Evolutionary conservation across 2,329 filamentous ascomycete species (phyloP), one percentile per base, ranked within the genome.

Genomic region (Penicillium psychrosexuale): DNA sequence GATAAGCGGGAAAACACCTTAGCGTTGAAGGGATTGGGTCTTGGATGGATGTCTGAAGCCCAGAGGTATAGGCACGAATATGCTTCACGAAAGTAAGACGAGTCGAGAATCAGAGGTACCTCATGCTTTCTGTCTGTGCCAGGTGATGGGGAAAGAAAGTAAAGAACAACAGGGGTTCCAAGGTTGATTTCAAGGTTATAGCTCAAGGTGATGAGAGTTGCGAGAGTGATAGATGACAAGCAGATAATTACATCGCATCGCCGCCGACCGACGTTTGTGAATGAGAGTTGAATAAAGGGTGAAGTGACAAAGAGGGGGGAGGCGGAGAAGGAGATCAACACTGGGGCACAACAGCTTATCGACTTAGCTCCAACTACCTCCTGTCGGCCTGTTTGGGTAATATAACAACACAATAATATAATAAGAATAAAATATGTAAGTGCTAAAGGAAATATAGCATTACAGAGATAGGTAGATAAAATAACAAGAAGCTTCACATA

Each of bases 171-270:
- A 46, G 47, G 51, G 47, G 46, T 22, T 7, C 19, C 37, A 22
- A 13, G 39, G 22, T 17, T 38, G 22, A 8, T 7, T 44, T 5
- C 8, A 49, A 37, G 8, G 8, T 22, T 28, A 22, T 15, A 33
- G 24, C 43, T n/a, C 43, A 48, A 47, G 37, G 24, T 22, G 34
- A 48, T 38, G 27, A 33, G 15, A 38, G n/a, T 36, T 39, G 57
- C 31, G 28, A 43, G 50, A 57, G 47, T 51, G 60, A 65, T 60
- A 43, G 44, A 59, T 57, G 50, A 17, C 19, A 60, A 60, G 59
- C 48, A 56, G 53, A 54, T 47, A 60, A 63, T 70, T 64, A 71
- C 69, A 72, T 71, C 60, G 67, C 62, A 71, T 65, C 63, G 57
- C 47, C 42, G 19, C 61, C 55, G 58, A 63, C 56, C 57, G 56